Evolutionary conservation across 192 early-diverging fungal species (phyloP).

Genomic region (Piromyces finnis): DNA sequence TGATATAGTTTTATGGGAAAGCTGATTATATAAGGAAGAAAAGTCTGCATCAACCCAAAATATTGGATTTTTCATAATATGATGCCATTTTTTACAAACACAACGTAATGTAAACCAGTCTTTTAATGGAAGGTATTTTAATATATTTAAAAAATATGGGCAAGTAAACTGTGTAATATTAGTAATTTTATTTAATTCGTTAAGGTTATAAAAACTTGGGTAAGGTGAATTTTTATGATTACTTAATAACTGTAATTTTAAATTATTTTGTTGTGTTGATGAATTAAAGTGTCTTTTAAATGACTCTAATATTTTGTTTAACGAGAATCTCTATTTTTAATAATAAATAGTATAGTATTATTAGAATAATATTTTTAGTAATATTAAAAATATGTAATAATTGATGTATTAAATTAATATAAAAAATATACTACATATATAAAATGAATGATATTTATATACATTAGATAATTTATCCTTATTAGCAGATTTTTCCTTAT

Average conservation of each 20-base stretch:
- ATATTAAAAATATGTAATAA: background rate
- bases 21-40: constrained; percentile 7
- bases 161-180: background rate
- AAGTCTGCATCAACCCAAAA: constrained; percentile 17
- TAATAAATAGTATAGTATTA: background rate
- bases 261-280: background rate
- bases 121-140: background rate
- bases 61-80: constrained; percentile 6
- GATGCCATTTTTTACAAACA: constrained; percentile 9
- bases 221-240: background rate
- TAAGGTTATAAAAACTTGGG: background rate
- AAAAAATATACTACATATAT: too few species aligned
- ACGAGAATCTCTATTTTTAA: background rate
- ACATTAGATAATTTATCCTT: background rate
- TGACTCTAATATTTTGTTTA: background rate
- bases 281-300: background rate
- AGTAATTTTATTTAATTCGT: background rate
- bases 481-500: background rate
- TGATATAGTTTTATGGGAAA: constrained; percentile 1
- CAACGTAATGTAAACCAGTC: background rate
- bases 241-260: background rate
- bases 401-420: too few species aligned
- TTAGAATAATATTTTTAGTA: background rate
- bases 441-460: background rate
- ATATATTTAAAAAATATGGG: background rate